Evolutionary conservation across 2,329 filamentous ascomycete species (phyloP), one percentile per base, ranked within the genome.

Genomic region (Hymenoscyphus scutula): DNA sequence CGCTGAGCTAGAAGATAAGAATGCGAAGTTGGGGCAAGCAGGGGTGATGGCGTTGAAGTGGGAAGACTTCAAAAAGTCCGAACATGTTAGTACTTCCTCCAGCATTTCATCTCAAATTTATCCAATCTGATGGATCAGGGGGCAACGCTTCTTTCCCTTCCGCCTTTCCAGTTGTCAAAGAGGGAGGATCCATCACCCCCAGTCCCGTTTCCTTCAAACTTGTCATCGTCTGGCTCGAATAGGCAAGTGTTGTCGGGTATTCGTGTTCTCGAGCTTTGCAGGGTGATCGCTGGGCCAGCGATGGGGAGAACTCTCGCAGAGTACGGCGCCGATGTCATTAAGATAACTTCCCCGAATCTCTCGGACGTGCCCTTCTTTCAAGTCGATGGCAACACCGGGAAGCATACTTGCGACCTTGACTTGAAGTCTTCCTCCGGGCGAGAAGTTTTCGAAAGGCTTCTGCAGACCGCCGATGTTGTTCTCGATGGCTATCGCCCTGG

Each of bases 241-340:
- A 68, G 67, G 10, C 67, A 68, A 61, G 63, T 70, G 69, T 85
- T 77, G 63, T 80, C 71, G 6, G 89, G 89, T 0, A 80, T 92
- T 73, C 89, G 88, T 67, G 89, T 92, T 5, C 80, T 92, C 5
- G 90, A 93, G 71, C 77, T 92, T 32, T 90, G 88, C 71, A 85
- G 89, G 48, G 87, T 92, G 70, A 91, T 92, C 66, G 89, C 89
- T 3, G 89, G 89, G 0, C 89, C 89, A n/a, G 84, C 87, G 4
- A 86, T 92, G 67, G 85, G 85, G 2, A 84, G 88, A 32, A 86
- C 86, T 1, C 80, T 92, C 0, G 88, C 87, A n/a, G 89, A 90
- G 65, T 88, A 91, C 71, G 90, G 90, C 1, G 89, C 89, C 7
- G 83, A 88, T 59, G 89, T 92, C 0, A 80, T 92, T 67, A 89